phyloP scores from a whole-genome alignment of 2,329 filamentous ascomycete species.

The Volutella citrinella region DNA sequence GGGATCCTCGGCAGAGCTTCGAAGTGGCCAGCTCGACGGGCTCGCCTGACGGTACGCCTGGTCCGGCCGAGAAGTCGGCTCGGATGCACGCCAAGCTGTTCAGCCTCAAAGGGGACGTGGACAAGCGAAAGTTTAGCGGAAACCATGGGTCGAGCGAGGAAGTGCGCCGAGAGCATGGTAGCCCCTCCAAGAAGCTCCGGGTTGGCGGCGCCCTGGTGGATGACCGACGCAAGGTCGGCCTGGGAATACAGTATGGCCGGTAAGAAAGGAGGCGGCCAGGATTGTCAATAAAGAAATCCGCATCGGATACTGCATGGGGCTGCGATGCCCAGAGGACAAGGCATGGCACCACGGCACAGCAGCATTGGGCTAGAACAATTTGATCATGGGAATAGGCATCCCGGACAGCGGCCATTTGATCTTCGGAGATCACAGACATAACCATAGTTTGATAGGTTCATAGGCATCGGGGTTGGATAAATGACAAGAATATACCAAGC shows the following conservation, averaged over 20 bases:
- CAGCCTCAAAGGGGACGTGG: conserved; percentile 39
- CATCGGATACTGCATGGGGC: too few species aligned
- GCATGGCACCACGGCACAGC: too few species aligned
- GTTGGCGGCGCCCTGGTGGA: conserved; percentile 38
- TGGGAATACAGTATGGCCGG: conserved; percentile 50
- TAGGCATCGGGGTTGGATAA: too few species aligned
- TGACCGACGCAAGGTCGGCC: conserved; percentile 40
- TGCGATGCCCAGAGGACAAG: too few species aligned
- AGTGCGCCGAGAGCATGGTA: conserved; percentile 35
- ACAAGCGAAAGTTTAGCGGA: conserved; percentile 51
- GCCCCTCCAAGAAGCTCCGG: conserved; percentile 51
- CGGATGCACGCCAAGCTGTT: conserved; percentile 52
- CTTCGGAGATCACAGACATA: too few species aligned
- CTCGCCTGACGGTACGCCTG: conserved; percentile 43
- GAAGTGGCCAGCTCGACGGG: conserved; percentile 44
- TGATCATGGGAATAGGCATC: too few species aligned
- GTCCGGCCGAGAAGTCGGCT: conserved; percentile 40
- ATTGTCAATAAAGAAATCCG: too few species aligned
- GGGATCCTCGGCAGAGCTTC: conserved; percentile 52
- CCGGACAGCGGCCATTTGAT: too few species aligned
- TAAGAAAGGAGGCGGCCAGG: too few species aligned
- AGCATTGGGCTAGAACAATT: too few species aligned
- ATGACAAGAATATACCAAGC: too few species aligned
- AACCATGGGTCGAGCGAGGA: conserved; percentile 27
- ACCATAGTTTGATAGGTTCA: too few species aligned